Conservation (phyloP, 2,329 filamentous ascomycete species). For the Talaromyces marneffei region DNA sequence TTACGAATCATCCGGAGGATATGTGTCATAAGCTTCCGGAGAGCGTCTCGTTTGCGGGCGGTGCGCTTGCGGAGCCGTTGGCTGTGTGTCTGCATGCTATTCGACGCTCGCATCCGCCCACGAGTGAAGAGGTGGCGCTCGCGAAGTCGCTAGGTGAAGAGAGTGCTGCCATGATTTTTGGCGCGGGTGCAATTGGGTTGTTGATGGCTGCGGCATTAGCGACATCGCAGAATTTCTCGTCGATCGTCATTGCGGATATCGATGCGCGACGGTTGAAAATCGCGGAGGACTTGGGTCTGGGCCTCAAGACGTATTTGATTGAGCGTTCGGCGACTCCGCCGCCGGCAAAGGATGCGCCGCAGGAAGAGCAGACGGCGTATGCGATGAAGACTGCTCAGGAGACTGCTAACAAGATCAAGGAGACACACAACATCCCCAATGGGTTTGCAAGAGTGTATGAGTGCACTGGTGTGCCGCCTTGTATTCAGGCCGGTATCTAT, state of each 20-base stretch:
- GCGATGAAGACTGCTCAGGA: slow-evolving; percentile 33
- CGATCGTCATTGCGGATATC: slow-evolving; percentile 57
- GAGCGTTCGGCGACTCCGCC: slow-evolving; percentile 27
- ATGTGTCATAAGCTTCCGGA: slow-evolving; percentile 56
- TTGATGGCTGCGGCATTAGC: slow-evolving; percentile 54
- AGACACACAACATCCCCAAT: slow-evolving; percentile 20
- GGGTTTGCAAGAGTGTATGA: slow-evolving; percentile 43
- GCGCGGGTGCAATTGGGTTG: slow-evolving; percentile 57
- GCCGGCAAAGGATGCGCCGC: slow-evolving; percentile 27
- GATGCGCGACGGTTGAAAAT: slow-evolving; percentile 53
- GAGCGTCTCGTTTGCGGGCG: slow-evolving; percentile 49
- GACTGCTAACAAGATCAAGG: slow-evolving; percentile 29
- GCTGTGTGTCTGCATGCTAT: slow-evolving; percentile 57
- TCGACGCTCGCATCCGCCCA: slow-evolving; percentile 48
- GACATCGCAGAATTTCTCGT: slow-evolving; percentile 48
- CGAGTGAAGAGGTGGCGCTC: slow-evolving; percentile 28
- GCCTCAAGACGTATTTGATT: slow-evolving; percentile 34
- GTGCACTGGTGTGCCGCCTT: slow-evolving; percentile 42
- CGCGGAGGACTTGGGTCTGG: slow-evolving; percentile 38
- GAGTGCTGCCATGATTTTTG: slow-evolving; percentile 52
- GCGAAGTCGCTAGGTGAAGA: slow-evolving; percentile 37
- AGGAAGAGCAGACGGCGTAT: slow-evolving; percentile 29
- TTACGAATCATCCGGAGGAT: slow-evolving; percentile 55
- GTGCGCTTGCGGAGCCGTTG: slow-evolving; percentile 56
- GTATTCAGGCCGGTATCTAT: slow-evolving; percentile 43